Conservation (phyloP, 140 eudicot species). For the Stevia rebaudiana region DNA sequence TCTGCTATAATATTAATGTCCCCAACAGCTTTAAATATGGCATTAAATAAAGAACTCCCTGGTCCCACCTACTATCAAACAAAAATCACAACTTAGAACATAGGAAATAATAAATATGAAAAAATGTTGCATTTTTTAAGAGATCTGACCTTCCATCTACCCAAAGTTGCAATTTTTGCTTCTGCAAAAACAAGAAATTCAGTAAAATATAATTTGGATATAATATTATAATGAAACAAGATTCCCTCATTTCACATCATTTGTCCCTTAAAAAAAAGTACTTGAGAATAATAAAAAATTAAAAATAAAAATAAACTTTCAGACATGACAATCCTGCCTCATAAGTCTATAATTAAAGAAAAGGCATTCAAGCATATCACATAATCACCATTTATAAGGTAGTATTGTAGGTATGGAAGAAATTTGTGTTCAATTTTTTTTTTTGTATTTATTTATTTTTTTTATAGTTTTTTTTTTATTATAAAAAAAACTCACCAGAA, state of each 20-base stretch:
- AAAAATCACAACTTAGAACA: constrained; percentile 24
- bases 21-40: constrained; percentile 74
- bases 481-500: constrained; percentile 55
- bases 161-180: constrained; percentile 81
- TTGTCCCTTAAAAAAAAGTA: constrained; percentile 2
- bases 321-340: not conserved
- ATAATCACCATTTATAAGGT: not conserved
- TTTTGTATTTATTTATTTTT: too few relatives aligned
- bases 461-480: constrained; percentile 1
- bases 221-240: constrained; percentile 4
- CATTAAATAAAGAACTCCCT: constrained; percentile 67
- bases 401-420: not conserved
- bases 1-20: constrained; percentile 88
- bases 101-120: not conserved
- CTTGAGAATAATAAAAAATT: not conserved
- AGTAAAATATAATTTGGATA: constrained; percentile 6
- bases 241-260: constrained; percentile 9
- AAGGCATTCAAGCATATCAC: constrained; percentile 5
- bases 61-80: constrained; percentile 91
- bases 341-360: not conserved
- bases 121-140: constrained; percentile 3
- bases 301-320: too few relatives aligned
- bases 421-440: not conserved
- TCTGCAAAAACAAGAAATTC: constrained; percentile 44
- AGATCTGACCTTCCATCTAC: constrained; percentile 88